Evolutionary conservation across 192 early-diverging fungal species (phyloP), one percentile per base, ranked within the genome.

Genomic region (Coemansia sp.): DNA sequence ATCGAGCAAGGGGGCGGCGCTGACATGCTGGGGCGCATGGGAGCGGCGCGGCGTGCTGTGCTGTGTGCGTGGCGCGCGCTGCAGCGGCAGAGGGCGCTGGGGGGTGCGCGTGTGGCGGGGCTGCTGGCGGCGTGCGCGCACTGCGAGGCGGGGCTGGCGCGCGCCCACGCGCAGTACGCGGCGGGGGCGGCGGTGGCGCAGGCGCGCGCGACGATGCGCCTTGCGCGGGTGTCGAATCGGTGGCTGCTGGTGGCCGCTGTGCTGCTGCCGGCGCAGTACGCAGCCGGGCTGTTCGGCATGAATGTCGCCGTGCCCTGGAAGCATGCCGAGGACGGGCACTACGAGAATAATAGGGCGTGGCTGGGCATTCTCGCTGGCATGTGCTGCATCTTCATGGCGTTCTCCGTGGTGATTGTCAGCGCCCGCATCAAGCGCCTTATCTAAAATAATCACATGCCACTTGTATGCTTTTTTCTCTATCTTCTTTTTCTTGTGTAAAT

Each of bases 121-220:
- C 88, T 95, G 85, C 62, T 85, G 2, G 85, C 87, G 53, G 84
- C 88, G 62, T 73, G 91, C 13, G 76, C 73, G 7, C 92, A 94
- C 64, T 92, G 89, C 66, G 93, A 96, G 62, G 75, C 86, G 63
- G 92, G 89, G 19, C 77, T 96, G 17, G 76, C 87, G 3, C 67
- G 93, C 13, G 84, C 91, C 0, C 93, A 96, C 68, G 84, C 87
- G 9, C 94, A 95, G 66, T 93, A 94, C 64, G 78, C 94, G 57
- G 93, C 92, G 19, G 90, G 89, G 70, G 87, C 94, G 64, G 87
- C 87, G 11, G 86, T 95, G 21, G 91, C 90, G 45, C 78, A 92
- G 66, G 86, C 85, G 9, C 75, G 83, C 34, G 79, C 84, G 11
- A 80, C 70, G 3, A 68, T 88, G 13, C 85, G 85, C 9, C 79